These are phyloP conservation scores for Dioscorea zingiberensis DNA, from an alignment of 106 monocot genomes.

Conservation along the genomic window DNA sequence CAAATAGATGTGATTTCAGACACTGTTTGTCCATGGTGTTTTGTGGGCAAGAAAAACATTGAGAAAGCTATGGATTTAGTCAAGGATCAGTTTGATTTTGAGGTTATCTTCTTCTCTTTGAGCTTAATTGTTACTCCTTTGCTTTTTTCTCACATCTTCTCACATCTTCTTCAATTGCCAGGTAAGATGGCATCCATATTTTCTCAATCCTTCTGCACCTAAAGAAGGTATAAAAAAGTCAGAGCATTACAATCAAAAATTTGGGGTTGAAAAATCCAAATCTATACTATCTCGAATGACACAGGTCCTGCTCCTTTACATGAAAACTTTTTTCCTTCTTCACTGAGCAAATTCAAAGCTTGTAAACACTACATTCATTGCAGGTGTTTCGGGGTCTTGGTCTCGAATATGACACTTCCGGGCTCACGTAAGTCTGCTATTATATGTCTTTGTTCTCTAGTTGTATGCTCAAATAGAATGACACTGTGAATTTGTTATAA, in stretches of 20 bases:
- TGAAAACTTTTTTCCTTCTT: not conserved
- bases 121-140: not conserved
- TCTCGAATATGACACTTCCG: conserved; percentile 57
- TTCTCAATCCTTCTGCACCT: conserved; percentile 73
- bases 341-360: not conserved
- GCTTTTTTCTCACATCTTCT: not conserved
- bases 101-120: conserved; percentile 33
- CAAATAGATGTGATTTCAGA: conserved; percentile 81
- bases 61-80: conserved; percentile 72
- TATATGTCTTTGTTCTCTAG: not conserved
- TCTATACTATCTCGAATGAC: conserved; percentile 47
- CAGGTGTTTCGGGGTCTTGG: conserved; percentile 73
- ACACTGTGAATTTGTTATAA: conserved; percentile 2
- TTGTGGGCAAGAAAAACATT: conserved; percentile 88
- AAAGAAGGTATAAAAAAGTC: conserved; percentile 72
- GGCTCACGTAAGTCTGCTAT: conserved; percentile 59
- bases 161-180: conserved; percentile 3
- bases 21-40: conserved; percentile 92
- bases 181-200: conserved; percentile 92
- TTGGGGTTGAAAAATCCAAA: conserved; percentile 53
- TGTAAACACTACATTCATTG: not conserved
- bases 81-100: conserved; percentile 72
- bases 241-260: conserved; percentile 57
- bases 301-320: conserved; percentile 29
- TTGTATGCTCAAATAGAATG: not conserved